A percentile compares a stretch with the other conserved stretches of the same genome.
These are phyloP conservation scores for Favolaschia claudopus DNA, from an alignment of 768 basidiomycete genomes.

Conservation along the genomic window DNA sequence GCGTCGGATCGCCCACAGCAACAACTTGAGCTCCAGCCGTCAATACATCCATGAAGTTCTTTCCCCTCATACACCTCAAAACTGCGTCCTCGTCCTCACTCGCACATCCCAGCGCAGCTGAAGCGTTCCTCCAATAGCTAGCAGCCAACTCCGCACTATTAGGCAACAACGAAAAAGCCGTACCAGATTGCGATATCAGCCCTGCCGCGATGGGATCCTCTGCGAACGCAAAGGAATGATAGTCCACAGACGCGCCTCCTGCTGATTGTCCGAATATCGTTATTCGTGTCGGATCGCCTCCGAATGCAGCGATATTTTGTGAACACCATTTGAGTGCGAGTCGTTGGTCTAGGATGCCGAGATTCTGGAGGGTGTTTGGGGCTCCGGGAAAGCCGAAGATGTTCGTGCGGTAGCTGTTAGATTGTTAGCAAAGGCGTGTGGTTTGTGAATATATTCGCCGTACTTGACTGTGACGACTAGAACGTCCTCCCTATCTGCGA, in stretches of 20 bases:
- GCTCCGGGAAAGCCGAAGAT: conserved; percentile 19
- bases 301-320: conserved; percentile 2
- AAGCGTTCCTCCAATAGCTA: conserved; percentile 4
- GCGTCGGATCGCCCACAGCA: background rate
- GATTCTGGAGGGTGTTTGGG: conserved; percentile 1
- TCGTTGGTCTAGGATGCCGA: conserved; percentile 14
- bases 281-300: conserved; percentile 6
- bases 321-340: conserved; percentile 13
- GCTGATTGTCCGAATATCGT: conserved; percentile 16
- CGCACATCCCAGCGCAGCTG: conserved; percentile 5
- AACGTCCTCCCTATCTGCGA: conserved; percentile 15
- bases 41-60: conserved; percentile 14
- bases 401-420: conserved; percentile 17
- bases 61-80: conserved; percentile 10
- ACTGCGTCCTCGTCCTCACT: conserved; percentile 1
- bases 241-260: conserved; percentile 9
- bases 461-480: conserved; percentile 15
- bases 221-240: conserved; percentile 16
- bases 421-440: background rate
- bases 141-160: conserved; percentile 9
- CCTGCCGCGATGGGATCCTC: conserved; percentile 12
- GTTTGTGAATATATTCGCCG: background rate
- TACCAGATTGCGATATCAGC: conserved; percentile 12
- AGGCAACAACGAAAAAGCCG: conserved; percentile 7
- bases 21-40: conserved; percentile 10